Conservation (phyloP, 805 yeast species). For the Metschnikowia noctiluminum region DNA sequence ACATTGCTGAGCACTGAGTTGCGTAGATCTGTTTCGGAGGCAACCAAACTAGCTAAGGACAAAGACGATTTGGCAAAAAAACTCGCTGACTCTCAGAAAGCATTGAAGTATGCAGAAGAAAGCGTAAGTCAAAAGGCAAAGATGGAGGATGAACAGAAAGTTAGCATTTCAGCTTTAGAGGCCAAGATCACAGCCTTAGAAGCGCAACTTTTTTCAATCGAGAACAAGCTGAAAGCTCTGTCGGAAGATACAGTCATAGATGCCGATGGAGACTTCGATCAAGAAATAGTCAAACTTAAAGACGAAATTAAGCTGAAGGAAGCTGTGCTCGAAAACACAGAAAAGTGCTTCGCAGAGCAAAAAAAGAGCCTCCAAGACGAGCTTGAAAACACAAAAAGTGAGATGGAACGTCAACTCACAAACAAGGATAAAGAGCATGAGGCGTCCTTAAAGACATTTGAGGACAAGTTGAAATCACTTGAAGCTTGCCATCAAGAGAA, state of each 20-base stretch:
- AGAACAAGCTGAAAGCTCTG: not conserved
- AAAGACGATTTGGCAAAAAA: conserved; percentile 12
- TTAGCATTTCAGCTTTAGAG: not conserved
- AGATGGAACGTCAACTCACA: not conserved
- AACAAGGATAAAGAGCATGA: not conserved
- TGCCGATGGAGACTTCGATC: not conserved
- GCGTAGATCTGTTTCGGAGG: conserved; percentile 41
- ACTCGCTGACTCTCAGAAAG: conserved; percentile 12
- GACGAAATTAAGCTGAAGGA: conserved; percentile 6
- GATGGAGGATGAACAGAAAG: conserved; percentile 6
- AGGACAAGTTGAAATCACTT: not conserved
- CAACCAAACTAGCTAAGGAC: conserved; percentile 9
- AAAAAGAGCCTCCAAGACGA: not conserved
- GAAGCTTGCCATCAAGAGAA: not conserved
- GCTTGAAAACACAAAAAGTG: conserved; percentile 2
- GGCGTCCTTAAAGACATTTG: not conserved
- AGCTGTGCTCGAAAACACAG: conserved; percentile 10
- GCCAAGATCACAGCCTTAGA: not conserved
- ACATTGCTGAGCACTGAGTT: conserved; percentile 64
- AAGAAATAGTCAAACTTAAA: not conserved
- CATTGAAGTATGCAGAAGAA: conserved; percentile 16
- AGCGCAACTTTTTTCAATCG: not conserved
- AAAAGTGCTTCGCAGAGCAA: conserved; percentile 12
- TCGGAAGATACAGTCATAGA: not conserved
- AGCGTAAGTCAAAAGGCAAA: conserved; percentile 10